Conservation (phyloP, 225 moss, liverwort and hornwort species). For the Bryoerythrophyllum caledonicum region DNA sequence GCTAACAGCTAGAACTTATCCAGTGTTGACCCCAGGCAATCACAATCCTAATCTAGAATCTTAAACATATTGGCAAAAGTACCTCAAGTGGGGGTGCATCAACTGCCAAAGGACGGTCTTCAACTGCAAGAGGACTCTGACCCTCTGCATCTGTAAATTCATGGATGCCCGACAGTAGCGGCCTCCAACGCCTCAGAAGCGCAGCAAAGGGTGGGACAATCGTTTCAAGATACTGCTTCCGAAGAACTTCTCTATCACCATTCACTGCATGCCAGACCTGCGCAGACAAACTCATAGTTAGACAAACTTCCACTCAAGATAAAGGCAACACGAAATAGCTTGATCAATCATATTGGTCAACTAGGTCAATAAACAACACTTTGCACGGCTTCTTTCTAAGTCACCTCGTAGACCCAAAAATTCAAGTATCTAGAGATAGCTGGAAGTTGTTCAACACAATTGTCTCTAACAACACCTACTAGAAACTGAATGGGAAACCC, state of each 20-base stretch:
- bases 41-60: neutral
- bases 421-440: too few relatives aligned
- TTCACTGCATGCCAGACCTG: slow-evolving; percentile 97
- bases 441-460: too few relatives aligned
- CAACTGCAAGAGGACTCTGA: slow-evolving; percentile 98
- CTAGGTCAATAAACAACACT: too few relatives aligned
- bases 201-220: slow-evolving; percentile 95
- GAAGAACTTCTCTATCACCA: slow-evolving; percentile 64
- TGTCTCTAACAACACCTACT: too few relatives aligned
- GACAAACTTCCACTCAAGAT: neutral
- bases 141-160: slow-evolving; percentile 96
- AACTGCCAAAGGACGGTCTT: slow-evolving; percentile 91
- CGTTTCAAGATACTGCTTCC: slow-evolving; percentile 76
- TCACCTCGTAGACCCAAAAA: too few relatives aligned
- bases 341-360: too few relatives aligned
- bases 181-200: slow-evolving; percentile 94
- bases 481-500: too few relatives aligned
- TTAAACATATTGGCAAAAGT: slow-evolving; percentile 1
- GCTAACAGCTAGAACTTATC: neutral
- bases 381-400: too few relatives aligned
- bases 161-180: slow-evolving; percentile 87
- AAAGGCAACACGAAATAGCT: too few relatives aligned
- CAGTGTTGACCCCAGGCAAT: neutral
- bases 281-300: slow-evolving; percentile 12
- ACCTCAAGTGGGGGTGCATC: slow-evolving; percentile 93